Evolutionary conservation across 2,329 filamentous ascomycete species (phyloP), one percentile per base, ranked within the genome.

Genomic region (Cyphellophora attinorum): DNA sequence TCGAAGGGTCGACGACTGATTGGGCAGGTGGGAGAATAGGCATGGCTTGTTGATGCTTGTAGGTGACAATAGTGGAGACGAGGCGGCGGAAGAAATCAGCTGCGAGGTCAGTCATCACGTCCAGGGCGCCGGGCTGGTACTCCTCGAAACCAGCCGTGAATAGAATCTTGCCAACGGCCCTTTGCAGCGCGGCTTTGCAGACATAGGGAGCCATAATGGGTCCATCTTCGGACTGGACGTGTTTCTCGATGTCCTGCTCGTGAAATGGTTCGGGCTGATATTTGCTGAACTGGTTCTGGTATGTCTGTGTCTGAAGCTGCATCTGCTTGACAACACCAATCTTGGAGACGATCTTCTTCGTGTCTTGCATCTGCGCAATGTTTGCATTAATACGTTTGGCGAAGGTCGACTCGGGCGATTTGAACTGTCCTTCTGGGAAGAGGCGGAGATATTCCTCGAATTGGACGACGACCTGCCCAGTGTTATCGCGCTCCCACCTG

Each of bases 321-420:
- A 98, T 98, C 63, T 98, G 91, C 65, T 96, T 98, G 56, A 98
- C 91, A 42, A 98, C 85, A 31, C 85, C 81, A 55, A 98, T 94
- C 62, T 96, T 98, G 8, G 86, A 86, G 51, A 86, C 93, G 18
- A 98, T 73, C 55, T 95, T 96, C 48, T 91, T 74, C 1, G 91
- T 98, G 52, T 96, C 89, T 57, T 98, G 91, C 71, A 98, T 88
- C 54, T 95, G 88, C 41, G 77, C 76, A 60, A 96, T 85, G 50
- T 98, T 98, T 36, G 78, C 75, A 48, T 95, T 85, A 60, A 98
- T 81, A 54, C 81, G 89, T 48, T 76, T 76, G 2, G 81, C 70
- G 21, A 98, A 62, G 34, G 72, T 73, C 54, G 86, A 83, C 19
- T 78, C 70, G 0, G 85, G 82, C 6, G 86, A 72, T 6, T 70